phyloP scores from a whole-genome alignment of 1,284 basidiomycete species.

The Marasmius oreades region DNA sequence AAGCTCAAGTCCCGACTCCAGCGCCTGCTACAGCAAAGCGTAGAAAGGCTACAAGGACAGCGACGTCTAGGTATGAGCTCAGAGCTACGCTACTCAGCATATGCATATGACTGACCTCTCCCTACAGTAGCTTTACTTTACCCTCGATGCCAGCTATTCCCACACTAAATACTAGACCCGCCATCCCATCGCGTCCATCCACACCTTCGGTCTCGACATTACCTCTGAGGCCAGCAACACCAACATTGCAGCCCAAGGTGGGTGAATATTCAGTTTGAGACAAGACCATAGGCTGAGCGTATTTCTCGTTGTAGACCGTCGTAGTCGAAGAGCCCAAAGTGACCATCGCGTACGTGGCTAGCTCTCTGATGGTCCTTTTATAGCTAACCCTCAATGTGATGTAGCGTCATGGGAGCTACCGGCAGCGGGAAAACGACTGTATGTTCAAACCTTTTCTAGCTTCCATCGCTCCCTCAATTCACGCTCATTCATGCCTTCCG shows the following conservation, averaged over 20 bases:
- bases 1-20: background rate
- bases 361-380: background rate
- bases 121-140: background rate
- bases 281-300: background rate
- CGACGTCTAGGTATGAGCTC: background rate
- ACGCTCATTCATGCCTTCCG: background rate
- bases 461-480: background rate
- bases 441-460: constrained; percentile 10
- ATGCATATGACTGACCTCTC: background rate
- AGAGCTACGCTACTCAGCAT: background rate
- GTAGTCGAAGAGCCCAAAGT: background rate
- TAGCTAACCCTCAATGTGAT: background rate
- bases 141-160: background rate
- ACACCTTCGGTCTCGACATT: background rate
- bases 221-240: background rate
- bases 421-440: constrained; percentile 44
- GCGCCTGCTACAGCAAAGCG: background rate
- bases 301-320: background rate
- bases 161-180: background rate
- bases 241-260: background rate
- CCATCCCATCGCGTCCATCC: background rate
- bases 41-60: background rate
- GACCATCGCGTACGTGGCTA: background rate
- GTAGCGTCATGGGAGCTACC: constrained; percentile 43
- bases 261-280: background rate